Evolutionary conservation across 169 alveolate genomes (phyloP).

Genomic region (Amoebophrya sp.): DNA sequence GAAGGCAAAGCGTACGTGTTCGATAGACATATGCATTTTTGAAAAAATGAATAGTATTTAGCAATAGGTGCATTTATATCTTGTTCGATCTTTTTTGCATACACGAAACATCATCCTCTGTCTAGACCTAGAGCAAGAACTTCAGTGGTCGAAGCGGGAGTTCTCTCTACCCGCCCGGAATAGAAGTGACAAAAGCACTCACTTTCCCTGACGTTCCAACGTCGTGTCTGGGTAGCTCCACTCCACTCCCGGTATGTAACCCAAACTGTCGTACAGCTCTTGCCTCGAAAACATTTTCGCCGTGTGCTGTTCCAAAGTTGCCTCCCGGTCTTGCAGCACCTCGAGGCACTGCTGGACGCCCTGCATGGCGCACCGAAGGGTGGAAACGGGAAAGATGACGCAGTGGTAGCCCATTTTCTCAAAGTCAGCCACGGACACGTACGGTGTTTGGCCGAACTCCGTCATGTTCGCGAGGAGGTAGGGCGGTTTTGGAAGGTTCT

Average conservation of each 20-base stretch:
- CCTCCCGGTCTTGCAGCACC: conserved; percentile 50
- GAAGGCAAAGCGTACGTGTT: too few relatives aligned
- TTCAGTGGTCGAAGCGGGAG: too few relatives aligned
- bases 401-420: conserved; percentile 56
- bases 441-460: conserved; percentile 74
- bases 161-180: too few relatives aligned
- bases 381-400: conserved; percentile 74
- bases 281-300: conserved; percentile 37
- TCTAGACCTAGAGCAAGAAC: too few relatives aligned
- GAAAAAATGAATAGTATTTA: too few relatives aligned
- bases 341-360: conserved; percentile 51
- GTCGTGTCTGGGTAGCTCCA: conserved; percentile 62
- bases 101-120: too few relatives aligned
- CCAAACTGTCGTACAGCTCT: conserved; percentile 37
- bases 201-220: too few relatives aligned
- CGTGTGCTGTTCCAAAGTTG: conserved; percentile 47
- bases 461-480: conserved; percentile 77
- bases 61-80: too few relatives aligned
- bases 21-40: too few relatives aligned
- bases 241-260: conserved; percentile 63
- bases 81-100: too few relatives aligned
- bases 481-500: conserved; percentile 46
- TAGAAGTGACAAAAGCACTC: too few relatives aligned
- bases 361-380: conserved; percentile 69
- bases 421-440: conserved; percentile 32